phyloP scores from a whole-genome alignment of 352 stramenopile genomes.

The Pythium aristosporum region DNA sequence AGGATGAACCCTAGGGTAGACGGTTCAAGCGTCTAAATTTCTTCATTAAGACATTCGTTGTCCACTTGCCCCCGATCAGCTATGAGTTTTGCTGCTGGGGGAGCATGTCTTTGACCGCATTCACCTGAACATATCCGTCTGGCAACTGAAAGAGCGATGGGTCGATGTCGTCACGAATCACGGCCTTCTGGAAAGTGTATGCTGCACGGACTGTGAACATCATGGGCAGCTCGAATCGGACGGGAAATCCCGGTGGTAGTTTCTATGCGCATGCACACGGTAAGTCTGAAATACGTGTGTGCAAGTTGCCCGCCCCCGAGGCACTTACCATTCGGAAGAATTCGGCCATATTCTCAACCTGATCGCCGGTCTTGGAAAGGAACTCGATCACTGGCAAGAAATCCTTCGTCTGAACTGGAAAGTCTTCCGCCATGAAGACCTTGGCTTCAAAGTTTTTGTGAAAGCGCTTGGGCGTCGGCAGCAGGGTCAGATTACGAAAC shows the following conservation, averaged over 20 bases:
- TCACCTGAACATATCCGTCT: slow-evolving; percentile 47
- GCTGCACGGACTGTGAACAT: slow-evolving; percentile 79
- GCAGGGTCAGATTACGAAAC: slow-evolving; percentile 60
- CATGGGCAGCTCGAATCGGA: slow-evolving; percentile 83
- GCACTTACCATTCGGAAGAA: slow-evolving; percentile 79
- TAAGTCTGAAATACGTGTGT: too few relatives aligned
- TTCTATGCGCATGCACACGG: slow-evolving; percentile 34
- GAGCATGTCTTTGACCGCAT: slow-evolving; percentile 26
- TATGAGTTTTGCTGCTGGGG: slow-evolving; percentile 9
- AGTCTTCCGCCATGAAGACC: slow-evolving; percentile 73
- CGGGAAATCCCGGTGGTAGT: slow-evolving; percentile 76
- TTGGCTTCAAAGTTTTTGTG: slow-evolving; percentile 79
- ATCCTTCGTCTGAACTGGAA: slow-evolving; percentile 68
- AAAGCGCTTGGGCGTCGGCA: slow-evolving; percentile 41
- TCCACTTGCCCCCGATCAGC: neutral
- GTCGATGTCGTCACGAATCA: slow-evolving; percentile 49
- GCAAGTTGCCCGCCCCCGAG: neutral
- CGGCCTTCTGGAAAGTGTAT: slow-evolving; percentile 80
- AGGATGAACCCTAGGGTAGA: slow-evolving; percentile 2
- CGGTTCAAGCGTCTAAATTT: neutral
- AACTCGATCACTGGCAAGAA: slow-evolving; percentile 81
- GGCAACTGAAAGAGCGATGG: slow-evolving; percentile 57
- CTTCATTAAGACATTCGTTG: neutral
- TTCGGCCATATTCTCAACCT: slow-evolving; percentile 78
- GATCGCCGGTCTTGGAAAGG: slow-evolving; percentile 68